Evolutionary conservation across 306 rosid species (phyloP).

Genomic region (Begonia loranthoides): DNA sequence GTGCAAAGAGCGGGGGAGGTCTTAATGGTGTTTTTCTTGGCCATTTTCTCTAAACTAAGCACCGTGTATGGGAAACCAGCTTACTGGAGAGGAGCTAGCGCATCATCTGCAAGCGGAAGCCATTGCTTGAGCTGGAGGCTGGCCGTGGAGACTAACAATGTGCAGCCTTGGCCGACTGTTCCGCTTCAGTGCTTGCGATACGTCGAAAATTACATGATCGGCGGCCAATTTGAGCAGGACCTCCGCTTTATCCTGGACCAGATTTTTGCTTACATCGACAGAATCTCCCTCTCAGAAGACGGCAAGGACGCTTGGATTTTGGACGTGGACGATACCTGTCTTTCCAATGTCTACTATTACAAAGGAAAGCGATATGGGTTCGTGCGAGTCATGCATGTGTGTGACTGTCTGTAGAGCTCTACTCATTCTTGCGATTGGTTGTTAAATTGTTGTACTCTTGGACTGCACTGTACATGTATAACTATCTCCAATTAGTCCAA

Average conservation of each 20-base stretch:
- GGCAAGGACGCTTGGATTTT: constrained; percentile 59
- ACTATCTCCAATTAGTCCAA: too few relatives aligned
- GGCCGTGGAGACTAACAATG: constrained; percentile 65
- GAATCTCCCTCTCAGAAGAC: constrained; percentile 14
- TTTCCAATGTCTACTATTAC: constrained; percentile 56
- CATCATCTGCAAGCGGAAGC: constrained; percentile 3
- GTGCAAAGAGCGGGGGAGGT: constrained; percentile 16
- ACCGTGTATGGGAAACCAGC: background rate
- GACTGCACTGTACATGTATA: too few relatives aligned
- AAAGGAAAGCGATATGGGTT: constrained; percentile 47
- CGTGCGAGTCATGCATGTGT: background rate
- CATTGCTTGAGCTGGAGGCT: constrained; percentile 71
- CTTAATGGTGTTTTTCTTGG: constrained; percentile 14
- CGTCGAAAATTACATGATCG: constrained; percentile 36
- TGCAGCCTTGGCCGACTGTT: constrained; percentile 52
- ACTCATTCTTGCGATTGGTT: too few relatives aligned
- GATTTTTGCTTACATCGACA: constrained; percentile 18
- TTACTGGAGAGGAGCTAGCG: constrained; percentile 1
- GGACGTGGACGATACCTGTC: constrained; percentile 79
- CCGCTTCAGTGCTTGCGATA: constrained; percentile 35
- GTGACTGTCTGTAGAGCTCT: too few relatives aligned
- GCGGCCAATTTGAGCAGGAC: constrained; percentile 47
- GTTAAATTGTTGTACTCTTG: too few relatives aligned
- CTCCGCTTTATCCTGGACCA: constrained; percentile 19
- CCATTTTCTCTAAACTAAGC: constrained; percentile 11